Evolutionary conservation across 371 early-diverging fungal species (phyloP), one percentile per base, ranked within the genome.

Genomic region (Gilbertella persicaria): DNA sequence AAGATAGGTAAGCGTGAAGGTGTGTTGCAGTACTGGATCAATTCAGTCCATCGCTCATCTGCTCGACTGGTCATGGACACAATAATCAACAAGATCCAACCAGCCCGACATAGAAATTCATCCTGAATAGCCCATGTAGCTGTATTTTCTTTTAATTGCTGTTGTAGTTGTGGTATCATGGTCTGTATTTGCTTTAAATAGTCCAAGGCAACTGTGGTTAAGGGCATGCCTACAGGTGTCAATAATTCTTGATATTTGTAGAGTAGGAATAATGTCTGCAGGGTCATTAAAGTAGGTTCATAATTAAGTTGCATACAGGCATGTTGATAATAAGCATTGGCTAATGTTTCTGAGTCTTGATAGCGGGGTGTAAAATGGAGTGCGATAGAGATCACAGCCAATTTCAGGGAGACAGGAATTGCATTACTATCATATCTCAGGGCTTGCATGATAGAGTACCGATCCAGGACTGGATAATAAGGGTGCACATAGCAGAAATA

Each of bases 401-500:
- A 44, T 28, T 45, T 44, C 21, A 45, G 28, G 16, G 53, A 36
- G 6, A 23, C 26, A 7, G 37, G 37, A 13, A 58, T 19, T 9
- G 21, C n/a, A 14, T 17, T n/a, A 9, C 28, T 51, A 38, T 43
- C 33, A 24, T 21, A 21, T 4, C 40, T 33, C 12, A 50, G 14
- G 13, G 51, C 29, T 21, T 58, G 50, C 23, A 43, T 26, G 14
- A 54, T 24, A 23, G 81, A 62, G 17, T 73, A 60, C 45, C 75
- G 71, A 66, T 85, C 74, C 20, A 85, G 55, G 16, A 86, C 58
- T 2, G 88, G 87, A 17, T 84, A 71, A 46, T 73, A 78, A 0
- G 83, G 80, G 62, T 89, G 81, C 21, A 86, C 73, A 47, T 68
- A 71, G 29, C 73, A 65, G 64, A 89, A 89, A 69, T 76, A 89